Evolutionary conservation across 2,329 filamentous ascomycete species (phyloP).

Genomic region (Emericellopsis cladophorae): DNA sequence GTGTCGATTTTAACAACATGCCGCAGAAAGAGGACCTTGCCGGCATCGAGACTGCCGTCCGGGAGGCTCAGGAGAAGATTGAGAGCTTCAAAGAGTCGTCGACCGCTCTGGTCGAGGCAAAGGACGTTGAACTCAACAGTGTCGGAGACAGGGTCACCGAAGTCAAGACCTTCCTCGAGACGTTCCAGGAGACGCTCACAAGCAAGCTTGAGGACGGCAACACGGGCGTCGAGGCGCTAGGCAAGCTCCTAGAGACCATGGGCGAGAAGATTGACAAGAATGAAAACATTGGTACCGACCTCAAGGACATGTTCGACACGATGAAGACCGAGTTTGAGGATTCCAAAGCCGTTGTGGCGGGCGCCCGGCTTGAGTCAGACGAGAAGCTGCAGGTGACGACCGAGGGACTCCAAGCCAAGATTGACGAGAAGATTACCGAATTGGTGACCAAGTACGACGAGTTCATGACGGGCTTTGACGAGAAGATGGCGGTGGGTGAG

Average conservation of each 20-base stretch:
- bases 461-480: slow-evolving; percentile 61
- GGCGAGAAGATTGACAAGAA: slow-evolving; percentile 50
- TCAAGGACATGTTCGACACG: slow-evolving; percentile 60
- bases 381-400: slow-evolving; percentile 56
- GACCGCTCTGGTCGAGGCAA: slow-evolving; percentile 58
- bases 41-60: slow-evolving; percentile 54
- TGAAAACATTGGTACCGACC: slow-evolving; percentile 42
- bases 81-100: slow-evolving; percentile 60
- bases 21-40: slow-evolving; percentile 54
- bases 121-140: slow-evolving; percentile 29
- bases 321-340: slow-evolving; percentile 84
- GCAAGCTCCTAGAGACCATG: slow-evolving; percentile 55
- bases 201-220: slow-evolving; percentile 65
- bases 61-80: slow-evolving; percentile 57
- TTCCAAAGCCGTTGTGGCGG: slow-evolving; percentile 65
- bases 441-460: slow-evolving; percentile 83
- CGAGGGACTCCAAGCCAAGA: slow-evolving; percentile 38
- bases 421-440: slow-evolving; percentile 58
- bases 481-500: slow-evolving; percentile 60
- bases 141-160: slow-evolving; percentile 68
- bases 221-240: slow-evolving; percentile 58
- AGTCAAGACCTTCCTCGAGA: slow-evolving; percentile 64
- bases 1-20: slow-evolving; percentile 41
- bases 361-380: slow-evolving; percentile 71
- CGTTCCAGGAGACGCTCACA: slow-evolving; percentile 66